Evolutionary conservation across 1,284 basidiomycete genomes (phyloP).

Genomic region (Tilletia walkeri): DNA sequence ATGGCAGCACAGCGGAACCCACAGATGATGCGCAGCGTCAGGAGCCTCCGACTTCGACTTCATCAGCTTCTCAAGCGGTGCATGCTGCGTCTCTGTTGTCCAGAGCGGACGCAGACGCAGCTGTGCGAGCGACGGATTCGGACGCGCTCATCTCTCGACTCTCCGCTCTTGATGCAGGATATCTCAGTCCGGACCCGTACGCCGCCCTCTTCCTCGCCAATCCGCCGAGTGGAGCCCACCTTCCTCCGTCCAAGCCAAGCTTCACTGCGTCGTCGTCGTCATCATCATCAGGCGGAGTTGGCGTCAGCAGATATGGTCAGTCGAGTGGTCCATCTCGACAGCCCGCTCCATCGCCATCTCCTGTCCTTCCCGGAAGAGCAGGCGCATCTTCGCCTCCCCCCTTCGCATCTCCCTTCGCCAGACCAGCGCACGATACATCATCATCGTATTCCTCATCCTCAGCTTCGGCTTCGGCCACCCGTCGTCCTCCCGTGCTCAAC

Average conservation of each 20-base stretch:
- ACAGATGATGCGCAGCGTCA: too few relatives aligned
- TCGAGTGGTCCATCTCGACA: background rate
- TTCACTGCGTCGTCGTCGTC: background rate
- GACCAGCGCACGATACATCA: background rate
- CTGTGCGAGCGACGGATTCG: conserved; percentile 28
- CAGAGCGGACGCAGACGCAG: conserved; percentile 10
- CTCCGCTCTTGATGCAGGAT: conserved; percentile 27
- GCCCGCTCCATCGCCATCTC: background rate
- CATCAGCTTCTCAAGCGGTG: too few relatives aligned
- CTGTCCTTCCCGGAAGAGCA: background rate
- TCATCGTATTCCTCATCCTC: conserved; percentile 55
- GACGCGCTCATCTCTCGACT: conserved; percentile 29
- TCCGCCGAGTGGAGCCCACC: background rate
- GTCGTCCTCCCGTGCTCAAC: conserved; percentile 79
- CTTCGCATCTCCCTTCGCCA: conserved; percentile 4
- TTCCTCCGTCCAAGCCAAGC: background rate
- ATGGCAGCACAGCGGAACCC: too few relatives aligned
- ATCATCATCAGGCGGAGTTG: background rate
- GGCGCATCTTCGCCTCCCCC: background rate
- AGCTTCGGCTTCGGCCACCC: conserved; percentile 65
- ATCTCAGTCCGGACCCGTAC: conserved; percentile 24
- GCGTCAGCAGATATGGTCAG: background rate
- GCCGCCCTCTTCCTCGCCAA: conserved; percentile 14
- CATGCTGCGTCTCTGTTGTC: background rate
- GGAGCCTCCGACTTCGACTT: too few relatives aligned